phyloP scores from a whole-genome alignment of 305 asterid species.

The Andrographis paniculata region DNA sequence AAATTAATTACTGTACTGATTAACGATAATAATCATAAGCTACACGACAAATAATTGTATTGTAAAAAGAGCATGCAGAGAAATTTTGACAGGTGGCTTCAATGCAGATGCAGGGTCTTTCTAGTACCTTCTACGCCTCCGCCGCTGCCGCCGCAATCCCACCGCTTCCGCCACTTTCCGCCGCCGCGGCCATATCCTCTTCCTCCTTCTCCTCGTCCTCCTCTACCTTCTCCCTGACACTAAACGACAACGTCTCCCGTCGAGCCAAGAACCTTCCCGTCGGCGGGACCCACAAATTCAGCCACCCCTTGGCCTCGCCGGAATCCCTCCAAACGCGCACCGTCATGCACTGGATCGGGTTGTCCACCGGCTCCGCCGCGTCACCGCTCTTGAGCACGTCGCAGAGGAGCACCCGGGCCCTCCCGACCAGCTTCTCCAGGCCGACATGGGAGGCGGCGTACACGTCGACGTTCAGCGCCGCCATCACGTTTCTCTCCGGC shows the following conservation, averaged over 20 bases:
- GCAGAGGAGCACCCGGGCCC: conserved; percentile 35
- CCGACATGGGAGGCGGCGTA: conserved; percentile 34
- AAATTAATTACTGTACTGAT: too few relatives aligned
- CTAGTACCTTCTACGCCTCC: too few relatives aligned
- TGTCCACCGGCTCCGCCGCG: conserved; percentile 28
- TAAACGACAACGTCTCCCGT: conserved; percentile 38
- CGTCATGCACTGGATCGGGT: conserved; percentile 40
- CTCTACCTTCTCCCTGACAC: conserved; percentile 22
- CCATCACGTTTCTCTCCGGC: conserved; percentile 32
- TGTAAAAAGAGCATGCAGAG: too few relatives aligned
- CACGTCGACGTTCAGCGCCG: conserved; percentile 39
- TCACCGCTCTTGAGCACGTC: conserved; percentile 36
- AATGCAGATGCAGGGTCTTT: too few relatives aligned
- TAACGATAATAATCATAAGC: too few relatives aligned
- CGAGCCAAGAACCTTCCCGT: conserved; percentile 38
- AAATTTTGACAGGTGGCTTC: not conserved
- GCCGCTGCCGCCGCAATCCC: conserved; percentile 14
- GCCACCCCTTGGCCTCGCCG: conserved; percentile 38
- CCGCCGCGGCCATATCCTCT: too few relatives aligned
- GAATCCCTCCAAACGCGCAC: conserved; percentile 44
- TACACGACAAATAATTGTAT: too few relatives aligned
- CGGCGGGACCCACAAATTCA: conserved; percentile 39
- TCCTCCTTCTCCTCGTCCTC: too few relatives aligned
- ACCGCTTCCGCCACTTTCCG: conserved; percentile 14
- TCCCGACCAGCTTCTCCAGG: conserved; percentile 33